Conservation (phyloP, 352 stramenopile genomes). For the Halophytophthora batemanensis region DNA sequence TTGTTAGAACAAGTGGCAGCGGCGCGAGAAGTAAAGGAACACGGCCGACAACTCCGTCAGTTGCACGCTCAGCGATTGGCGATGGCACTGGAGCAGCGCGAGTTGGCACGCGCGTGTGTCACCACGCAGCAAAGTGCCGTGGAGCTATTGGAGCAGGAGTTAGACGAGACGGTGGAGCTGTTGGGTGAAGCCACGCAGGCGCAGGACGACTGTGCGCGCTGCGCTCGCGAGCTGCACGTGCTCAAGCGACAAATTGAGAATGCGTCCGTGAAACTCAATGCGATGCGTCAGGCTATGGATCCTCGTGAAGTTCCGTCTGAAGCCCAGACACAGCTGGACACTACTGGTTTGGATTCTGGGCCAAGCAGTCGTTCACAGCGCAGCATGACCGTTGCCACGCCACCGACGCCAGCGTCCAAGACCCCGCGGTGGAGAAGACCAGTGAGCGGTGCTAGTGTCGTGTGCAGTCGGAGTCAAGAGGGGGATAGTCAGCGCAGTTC, state of each 20-base stretch:
- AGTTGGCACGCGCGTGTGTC: slow-evolving; percentile 34
- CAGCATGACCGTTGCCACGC: too few relatives aligned
- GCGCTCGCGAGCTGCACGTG: slow-evolving; percentile 28
- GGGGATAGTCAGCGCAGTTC: slow-evolving; percentile 1
- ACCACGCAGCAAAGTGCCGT: slow-evolving; percentile 36
- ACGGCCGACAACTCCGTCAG: slow-evolving; percentile 15
- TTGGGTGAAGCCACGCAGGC: slow-evolving; percentile 34
- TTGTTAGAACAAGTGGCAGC: slow-evolving; percentile 17
- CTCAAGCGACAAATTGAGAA: slow-evolving; percentile 59
- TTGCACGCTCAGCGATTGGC: slow-evolving; percentile 20
- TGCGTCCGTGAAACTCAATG: slow-evolving; percentile 43
- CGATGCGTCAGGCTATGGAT: too few relatives aligned
- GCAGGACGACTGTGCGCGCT: slow-evolving; percentile 29
- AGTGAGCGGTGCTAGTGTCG: too few relatives aligned
- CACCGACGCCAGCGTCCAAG: slow-evolving; percentile 11
- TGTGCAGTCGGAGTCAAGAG: too few relatives aligned
- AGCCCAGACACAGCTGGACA: too few relatives aligned
- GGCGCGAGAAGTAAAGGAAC: slow-evolving; percentile 20
- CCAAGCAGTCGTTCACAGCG: slow-evolving; percentile 1
- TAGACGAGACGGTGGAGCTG: slow-evolving; percentile 25
- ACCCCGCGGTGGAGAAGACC: slow-evolving; percentile 8
- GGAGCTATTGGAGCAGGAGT: slow-evolving; percentile 32
- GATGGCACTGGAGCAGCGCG: slow-evolving; percentile 22
- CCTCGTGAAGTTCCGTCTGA: too few relatives aligned
- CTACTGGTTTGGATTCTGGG: slow-evolving; percentile 4